Conservation (phyloP, 495 filamentous ascomycete species). For the Penicillium malachiteum region DNA sequence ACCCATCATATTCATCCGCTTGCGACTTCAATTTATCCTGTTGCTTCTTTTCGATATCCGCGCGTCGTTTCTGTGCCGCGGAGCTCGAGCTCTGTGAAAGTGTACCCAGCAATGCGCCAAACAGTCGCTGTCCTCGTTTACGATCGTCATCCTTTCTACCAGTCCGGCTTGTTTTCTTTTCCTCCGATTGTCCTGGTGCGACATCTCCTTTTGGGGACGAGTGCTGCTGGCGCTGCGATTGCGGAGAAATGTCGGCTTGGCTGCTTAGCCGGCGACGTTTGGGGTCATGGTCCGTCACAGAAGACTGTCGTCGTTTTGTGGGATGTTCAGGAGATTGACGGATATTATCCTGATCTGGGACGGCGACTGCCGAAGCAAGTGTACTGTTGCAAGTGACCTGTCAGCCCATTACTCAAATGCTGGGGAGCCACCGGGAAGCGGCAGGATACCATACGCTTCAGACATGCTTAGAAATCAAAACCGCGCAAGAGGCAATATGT, state of each 20-base stretch:
- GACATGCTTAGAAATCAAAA: constrained; percentile 20
- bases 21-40: constrained; percentile 78
- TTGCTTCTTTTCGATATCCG: constrained; percentile 87
- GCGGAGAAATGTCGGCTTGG: constrained; percentile 26
- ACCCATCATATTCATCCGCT: constrained; percentile 68
- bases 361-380: constrained; percentile 64
- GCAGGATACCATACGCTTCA: constrained; percentile 28
- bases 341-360: constrained; percentile 51
- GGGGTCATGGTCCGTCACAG: constrained; percentile 47
- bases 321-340: constrained; percentile 30
- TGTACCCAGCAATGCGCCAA: constrained; percentile 84
- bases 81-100: constrained; percentile 73
- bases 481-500: no score
- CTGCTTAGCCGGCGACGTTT: constrained; percentile 57
- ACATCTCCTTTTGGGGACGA: constrained; percentile 7
- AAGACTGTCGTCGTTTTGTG: constrained; percentile 59
- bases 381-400: constrained; percentile 21
- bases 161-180: constrained; percentile 47
- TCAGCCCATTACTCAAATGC: constrained; percentile 3
- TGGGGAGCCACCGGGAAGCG: neutral
- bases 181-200: constrained; percentile 23
- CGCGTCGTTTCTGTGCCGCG: constrained; percentile 71
- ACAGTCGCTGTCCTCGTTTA: constrained; percentile 83
- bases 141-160: constrained; percentile 66
- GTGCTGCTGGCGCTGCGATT: constrained; percentile 10